Percentiles rank a stretch among this genome's conserved stretches.
phyloP scores from a whole-genome alignment of 192 early-diverging fungal species.

The Coemansia biformis region DNA sequence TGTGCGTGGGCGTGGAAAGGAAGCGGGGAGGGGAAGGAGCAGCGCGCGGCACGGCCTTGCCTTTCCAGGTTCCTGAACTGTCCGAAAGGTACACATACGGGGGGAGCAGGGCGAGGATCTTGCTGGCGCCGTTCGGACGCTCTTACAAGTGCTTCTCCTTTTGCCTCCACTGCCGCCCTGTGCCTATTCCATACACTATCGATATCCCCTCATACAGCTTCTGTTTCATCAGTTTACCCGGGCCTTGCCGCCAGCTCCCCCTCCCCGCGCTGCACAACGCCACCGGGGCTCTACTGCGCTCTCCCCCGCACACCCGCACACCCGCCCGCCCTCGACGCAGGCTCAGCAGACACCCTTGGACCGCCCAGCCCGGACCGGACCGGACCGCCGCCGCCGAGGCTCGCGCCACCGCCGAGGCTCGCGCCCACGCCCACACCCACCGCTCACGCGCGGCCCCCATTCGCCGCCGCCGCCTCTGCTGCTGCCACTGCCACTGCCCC shows the following conservation, averaged over 20 bases:
- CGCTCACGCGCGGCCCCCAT: no score
- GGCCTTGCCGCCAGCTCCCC: not conserved
- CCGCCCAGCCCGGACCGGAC: no score
- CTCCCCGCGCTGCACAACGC: not conserved
- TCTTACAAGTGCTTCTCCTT: slow-evolving; percentile 14
- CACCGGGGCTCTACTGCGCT: no score
- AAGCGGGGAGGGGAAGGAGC: slow-evolving; percentile 7
- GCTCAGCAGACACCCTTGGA: no score
- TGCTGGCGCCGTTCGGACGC: slow-evolving; percentile 1
- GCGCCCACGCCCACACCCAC: no score
- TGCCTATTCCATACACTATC: slow-evolving; percentile 36
- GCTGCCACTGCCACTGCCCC: no score
- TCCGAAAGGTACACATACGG: not conserved
- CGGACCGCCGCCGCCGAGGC: no score
- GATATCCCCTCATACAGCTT: slow-evolving; percentile 24
- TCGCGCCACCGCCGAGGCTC: no score
- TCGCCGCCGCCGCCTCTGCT: no score
- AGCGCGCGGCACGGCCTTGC: not conserved
- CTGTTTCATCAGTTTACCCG: slow-evolving; percentile 25
- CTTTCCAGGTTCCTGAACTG: slow-evolving; percentile 2
- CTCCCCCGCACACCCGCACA: no score
- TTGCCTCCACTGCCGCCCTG: slow-evolving; percentile 8
- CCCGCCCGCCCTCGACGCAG: no score
- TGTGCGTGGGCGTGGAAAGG: slow-evolving; percentile 3
- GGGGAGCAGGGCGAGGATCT: slow-evolving; percentile 3